Percentiles rank a stretch among this genome's conserved stretches.
phyloP scores from a whole-genome alignment of 2,329 filamentous ascomycete genomes.

The Epichloe uncinata region DNA sequence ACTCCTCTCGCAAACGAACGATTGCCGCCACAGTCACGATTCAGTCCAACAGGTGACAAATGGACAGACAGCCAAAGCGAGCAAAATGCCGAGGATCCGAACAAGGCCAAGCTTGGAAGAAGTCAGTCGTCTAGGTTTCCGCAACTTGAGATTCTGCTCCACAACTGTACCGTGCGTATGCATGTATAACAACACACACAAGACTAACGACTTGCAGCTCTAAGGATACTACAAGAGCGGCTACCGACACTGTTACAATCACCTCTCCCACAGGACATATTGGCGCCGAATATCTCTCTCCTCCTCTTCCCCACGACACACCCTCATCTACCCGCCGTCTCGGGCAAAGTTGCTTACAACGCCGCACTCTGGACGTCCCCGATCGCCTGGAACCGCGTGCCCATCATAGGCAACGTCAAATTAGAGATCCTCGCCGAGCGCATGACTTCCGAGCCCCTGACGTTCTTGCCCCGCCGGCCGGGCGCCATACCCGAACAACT shows the following conservation, averaged over 20 bases:
- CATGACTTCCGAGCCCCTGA: conserved; percentile 52
- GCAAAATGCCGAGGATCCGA: conserved; percentile 32
- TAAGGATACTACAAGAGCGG: conserved; percentile 51
- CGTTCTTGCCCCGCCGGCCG: conserved; percentile 32
- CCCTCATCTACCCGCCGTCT: conserved; percentile 82
- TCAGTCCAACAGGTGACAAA: conserved; percentile 18
- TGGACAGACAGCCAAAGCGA: conserved; percentile 16
- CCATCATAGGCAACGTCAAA: conserved; percentile 78
- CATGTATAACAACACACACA: not conserved
- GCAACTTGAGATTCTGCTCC: too few relatives aligned
- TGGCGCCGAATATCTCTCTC: conserved; percentile 59
- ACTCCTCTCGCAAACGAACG: conserved; percentile 2
- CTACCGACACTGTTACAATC: conserved; percentile 55
- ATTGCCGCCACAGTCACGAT: conserved; percentile 13
- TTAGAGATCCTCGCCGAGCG: conserved; percentile 82
- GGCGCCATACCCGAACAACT: conserved; percentile 61
- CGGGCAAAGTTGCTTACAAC: conserved; percentile 78
- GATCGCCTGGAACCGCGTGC: conserved; percentile 87
- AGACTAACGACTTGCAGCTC: conserved; percentile 27
- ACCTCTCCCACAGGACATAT: conserved; percentile 59
- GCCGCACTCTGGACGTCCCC: conserved; percentile 93
- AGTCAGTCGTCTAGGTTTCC: conserved; percentile 28
- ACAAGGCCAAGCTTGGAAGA: conserved; percentile 50
- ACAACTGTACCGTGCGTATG: too few relatives aligned
- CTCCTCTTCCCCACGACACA: conserved; percentile 65